phyloP scores from a whole-genome alignment of 164 flowering plant species.

The Santalum album region DNA sequence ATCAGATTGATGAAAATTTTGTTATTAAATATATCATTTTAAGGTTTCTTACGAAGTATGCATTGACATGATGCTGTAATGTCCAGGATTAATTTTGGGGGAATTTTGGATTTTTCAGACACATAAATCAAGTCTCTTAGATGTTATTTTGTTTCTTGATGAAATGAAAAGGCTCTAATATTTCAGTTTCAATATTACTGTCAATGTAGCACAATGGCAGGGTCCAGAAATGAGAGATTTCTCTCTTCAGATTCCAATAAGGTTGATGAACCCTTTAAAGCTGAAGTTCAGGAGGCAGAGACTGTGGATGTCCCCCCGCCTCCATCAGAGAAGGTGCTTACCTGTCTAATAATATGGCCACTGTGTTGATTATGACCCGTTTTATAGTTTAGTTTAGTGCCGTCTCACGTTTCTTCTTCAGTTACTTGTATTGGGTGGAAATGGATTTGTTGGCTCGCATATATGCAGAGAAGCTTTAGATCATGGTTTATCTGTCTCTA shows the following conservation, averaged over 20 bases:
- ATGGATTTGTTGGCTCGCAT: constrained; percentile 97
- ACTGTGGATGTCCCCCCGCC: constrained; percentile 79
- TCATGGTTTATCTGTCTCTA: constrained; percentile 65
- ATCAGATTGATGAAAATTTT: too few species aligned
- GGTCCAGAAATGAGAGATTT: constrained; percentile 36
- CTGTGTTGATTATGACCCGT: too few species aligned
- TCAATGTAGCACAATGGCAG: constrained; percentile 23
- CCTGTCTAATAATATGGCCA: neutral
- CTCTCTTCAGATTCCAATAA: constrained; percentile 56
- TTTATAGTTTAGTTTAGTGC: neutral
- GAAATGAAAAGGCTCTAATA: neutral
- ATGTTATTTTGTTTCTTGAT: too few species aligned
- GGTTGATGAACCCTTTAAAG: constrained; percentile 59
- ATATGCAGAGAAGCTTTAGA: constrained; percentile 74
- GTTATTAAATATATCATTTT: too few species aligned
- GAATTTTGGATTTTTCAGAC: too few species aligned
- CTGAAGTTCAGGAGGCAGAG: constrained; percentile 70
- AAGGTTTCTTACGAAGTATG: too few species aligned
- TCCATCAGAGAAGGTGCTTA: constrained; percentile 63
- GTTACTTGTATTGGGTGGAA: constrained; percentile 95
- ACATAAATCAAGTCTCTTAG: too few species aligned
- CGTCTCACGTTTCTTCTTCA: constrained; percentile 13
- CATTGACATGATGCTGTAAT: too few species aligned
- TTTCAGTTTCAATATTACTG: neutral
- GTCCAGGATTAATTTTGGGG: too few species aligned